phyloP scores from a whole-genome alignment of 768 basidiomycete genomes.

The Macrolepiota dolichaula region DNA sequence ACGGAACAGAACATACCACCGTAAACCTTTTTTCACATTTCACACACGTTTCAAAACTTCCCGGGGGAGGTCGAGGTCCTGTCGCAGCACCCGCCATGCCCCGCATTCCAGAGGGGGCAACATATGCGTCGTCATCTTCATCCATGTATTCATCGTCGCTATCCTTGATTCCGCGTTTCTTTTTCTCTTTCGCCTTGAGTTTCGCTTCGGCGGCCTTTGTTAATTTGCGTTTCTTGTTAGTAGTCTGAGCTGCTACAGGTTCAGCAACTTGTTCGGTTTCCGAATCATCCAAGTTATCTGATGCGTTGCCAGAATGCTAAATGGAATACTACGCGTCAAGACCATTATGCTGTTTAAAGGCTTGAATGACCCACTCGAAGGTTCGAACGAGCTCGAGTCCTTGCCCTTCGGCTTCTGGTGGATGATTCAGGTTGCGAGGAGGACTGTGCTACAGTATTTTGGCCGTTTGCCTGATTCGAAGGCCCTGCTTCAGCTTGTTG shows the following conservation, averaged over 20 bases:
- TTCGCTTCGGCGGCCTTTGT: conserved; percentile 45
- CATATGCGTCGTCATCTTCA: conserved; percentile 68
- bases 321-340: background rate
- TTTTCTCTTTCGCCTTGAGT: conserved; percentile 41
- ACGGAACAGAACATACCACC: conserved; percentile 53
- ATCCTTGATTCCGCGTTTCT: conserved; percentile 37
- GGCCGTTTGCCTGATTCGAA: conserved; percentile 24
- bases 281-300: conserved; percentile 68
- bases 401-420: conserved; percentile 16
- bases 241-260: conserved; percentile 18
- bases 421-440: conserved; percentile 14
- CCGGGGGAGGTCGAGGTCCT: conserved; percentile 59
- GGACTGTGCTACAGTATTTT: conserved; percentile 9
- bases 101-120: conserved; percentile 54
- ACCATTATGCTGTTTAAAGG: no score
- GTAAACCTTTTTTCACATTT: conserved; percentile 84
- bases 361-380: conserved; percentile 1
- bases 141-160: conserved; percentile 45
- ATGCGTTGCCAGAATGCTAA: conserved; percentile 50
- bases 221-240: conserved; percentile 54
- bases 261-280: conserved; percentile 16
- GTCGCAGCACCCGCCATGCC: conserved; percentile 23
- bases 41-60: conserved; percentile 79
- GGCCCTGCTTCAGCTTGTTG: conserved; percentile 39
- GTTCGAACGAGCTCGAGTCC: conserved; percentile 5